These are phyloP conservation scores for Melampsora americana DNA, from an alignment of 1,284 basidiomycete species.

Conservation along the genomic window DNA sequence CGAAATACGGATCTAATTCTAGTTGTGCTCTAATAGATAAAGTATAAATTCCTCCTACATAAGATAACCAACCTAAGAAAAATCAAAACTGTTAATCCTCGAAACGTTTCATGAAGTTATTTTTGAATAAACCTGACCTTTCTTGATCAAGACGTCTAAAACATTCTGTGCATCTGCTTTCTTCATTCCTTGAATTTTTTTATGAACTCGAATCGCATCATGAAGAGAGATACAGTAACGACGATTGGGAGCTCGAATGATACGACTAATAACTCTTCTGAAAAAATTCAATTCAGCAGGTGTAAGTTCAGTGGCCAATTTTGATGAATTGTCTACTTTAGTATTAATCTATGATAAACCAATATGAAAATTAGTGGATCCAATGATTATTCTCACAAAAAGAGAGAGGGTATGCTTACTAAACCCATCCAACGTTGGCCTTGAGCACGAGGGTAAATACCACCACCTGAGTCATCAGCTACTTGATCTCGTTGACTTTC, in stretches of 20 bases:
- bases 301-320: constrained; percentile 26
- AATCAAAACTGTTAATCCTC: not conserved
- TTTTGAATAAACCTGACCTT: constrained; percentile 7
- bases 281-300: constrained; percentile 24
- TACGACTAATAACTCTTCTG: constrained; percentile 24
- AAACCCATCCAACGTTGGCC: constrained; percentile 30
- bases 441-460: not conserved
- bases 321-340: constrained; percentile 18
- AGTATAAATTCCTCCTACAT: constrained; percentile 13
- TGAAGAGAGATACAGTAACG: constrained; percentile 31
- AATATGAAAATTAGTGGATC: not conserved
- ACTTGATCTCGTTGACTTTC: not conserved
- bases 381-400: too few species aligned
- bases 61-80: constrained; percentile 26
- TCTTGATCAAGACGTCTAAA: constrained; percentile 5
- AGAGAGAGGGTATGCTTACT: not conserved
- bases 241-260: constrained; percentile 20
- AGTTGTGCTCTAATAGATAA: constrained; percentile 24
- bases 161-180: constrained; percentile 33
- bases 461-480: too few species aligned
- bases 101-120: too few species aligned
- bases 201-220: constrained; percentile 16
- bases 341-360: constrained; percentile 14
- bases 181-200: constrained; percentile 1
- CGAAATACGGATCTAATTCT: constrained; percentile 30